Evolutionary conservation across 495 filamentous ascomycete species (phyloP), one percentile per base, ranked within the genome.

Genomic region (Lindgomyces ingoldianus): DNA sequence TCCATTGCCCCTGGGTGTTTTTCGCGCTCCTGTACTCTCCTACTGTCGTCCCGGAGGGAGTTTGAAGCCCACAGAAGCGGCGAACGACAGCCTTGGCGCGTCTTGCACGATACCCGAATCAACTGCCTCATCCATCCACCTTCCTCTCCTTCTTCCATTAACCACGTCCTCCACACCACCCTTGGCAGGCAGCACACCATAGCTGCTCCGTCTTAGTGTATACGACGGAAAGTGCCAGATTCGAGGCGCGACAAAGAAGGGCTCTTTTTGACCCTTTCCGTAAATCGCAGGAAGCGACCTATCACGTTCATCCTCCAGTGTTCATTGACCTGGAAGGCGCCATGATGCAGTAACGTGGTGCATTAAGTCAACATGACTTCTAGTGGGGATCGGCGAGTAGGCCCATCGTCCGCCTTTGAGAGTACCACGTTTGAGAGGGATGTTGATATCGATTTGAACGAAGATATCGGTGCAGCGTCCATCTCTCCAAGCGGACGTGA

Each of bases 401-500:
- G 51, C 21, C 51, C 61, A 8, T 29, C 64, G 14, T 91, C 90
- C 65, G 88, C 91, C 36, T 91, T 86, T 64, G 88, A 95, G 58
- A 96, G 91, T 70, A 85, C 89, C 52, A 96, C 88, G 3, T 98
- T 96, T 62, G 90, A 90, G 61, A 83, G 87, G 66, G 89, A 96
- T 73, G 88, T 88, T 51, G 89, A 86, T 3, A 90, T 98, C 68
- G 85, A 89, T 70, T 89, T 96, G 36, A 87, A 91, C 70, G 91
- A 89, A 58, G 83, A 87, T 16, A 84, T 89, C 44, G 85, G 86
- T 14, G 86, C 87, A 8, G 87, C 87, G 76, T 88, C 93, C 26
- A 96, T 98, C 74, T 96, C 93, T 1, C 93, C 93, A 12, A 93
- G 87, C 68, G 94, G 93, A 36, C 83, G 93, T 64, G 93, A 98